Evolutionary conservation across 495 filamentous ascomycete species (phyloP).

Genomic region (Aspergillus nanangensis): DNA sequence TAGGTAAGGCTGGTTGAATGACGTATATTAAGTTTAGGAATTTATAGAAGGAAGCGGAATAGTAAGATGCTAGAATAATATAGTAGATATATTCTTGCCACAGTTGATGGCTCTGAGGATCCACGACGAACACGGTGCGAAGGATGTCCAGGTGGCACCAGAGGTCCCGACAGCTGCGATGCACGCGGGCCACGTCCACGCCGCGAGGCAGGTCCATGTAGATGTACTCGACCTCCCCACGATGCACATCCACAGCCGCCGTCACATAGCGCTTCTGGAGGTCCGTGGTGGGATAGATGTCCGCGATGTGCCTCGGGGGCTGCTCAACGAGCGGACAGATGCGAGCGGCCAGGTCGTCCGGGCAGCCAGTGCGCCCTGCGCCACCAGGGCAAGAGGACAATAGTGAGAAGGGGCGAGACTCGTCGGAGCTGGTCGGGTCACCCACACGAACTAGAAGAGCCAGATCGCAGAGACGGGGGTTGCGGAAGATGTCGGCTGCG

Average conservation of each 20-base stretch:
- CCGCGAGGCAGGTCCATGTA: not conserved
- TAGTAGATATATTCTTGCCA: no score
- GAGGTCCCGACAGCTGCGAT: not conserved
- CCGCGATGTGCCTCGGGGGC: not conserved
- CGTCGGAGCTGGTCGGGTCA: not conserved
- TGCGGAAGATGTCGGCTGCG: constrained; percentile 15
- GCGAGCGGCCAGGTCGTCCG: not conserved
- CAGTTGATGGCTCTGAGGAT: not conserved
- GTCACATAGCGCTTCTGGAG: not conserved
- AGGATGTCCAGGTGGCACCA: not conserved
- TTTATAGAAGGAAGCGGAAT: no score
- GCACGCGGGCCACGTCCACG: not conserved
- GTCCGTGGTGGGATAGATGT: not conserved
- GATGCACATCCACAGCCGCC: not conserved
- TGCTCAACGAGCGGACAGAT: not conserved
- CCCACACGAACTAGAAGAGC: constrained; percentile 1
- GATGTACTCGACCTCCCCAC: not conserved
- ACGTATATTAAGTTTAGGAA: no score
- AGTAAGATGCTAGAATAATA: no score
- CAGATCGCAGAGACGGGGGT: constrained; percentile 9
- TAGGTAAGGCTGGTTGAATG: no score
- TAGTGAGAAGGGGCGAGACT: not conserved
- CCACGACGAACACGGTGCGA: not conserved
- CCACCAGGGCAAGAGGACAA: not conserved
- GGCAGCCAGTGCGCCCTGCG: no score